phyloP scores from a whole-genome alignment of 345 rosid genomes.

The Eucalyptus shirleyi region DNA sequence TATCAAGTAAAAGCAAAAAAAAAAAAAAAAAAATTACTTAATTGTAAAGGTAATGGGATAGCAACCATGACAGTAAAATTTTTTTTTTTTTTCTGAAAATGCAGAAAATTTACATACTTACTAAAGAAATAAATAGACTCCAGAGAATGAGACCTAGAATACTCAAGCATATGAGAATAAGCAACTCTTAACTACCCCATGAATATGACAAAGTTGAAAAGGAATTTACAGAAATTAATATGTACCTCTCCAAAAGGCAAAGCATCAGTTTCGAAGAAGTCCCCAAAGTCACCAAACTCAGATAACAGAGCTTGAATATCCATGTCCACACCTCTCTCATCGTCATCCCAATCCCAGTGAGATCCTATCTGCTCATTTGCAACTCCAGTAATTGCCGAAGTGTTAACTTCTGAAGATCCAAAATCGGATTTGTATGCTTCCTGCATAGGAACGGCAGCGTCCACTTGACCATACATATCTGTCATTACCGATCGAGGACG shows the following conservation, averaged over 20 bases:
- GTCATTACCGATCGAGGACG: constrained; percentile 63
- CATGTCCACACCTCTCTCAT: constrained; percentile 78
- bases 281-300: constrained; percentile 98
- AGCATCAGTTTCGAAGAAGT: constrained; percentile 86
- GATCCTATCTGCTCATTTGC: constrained; percentile 63
- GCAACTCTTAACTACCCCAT: background rate
- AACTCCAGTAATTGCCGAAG: constrained; percentile 45
- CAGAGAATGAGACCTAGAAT: background rate
- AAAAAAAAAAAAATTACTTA: background rate
- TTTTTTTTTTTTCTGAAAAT: background rate
- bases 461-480: constrained; percentile 60
- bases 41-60: background rate
- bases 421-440: constrained; percentile 38
- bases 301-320: constrained; percentile 96
- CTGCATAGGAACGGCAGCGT: constrained; percentile 13
- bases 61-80: background rate
- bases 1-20: background rate
- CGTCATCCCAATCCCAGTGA: constrained; percentile 92
- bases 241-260: constrained; percentile 98
- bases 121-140: background rate
- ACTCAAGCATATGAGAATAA: background rate
- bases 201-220: background rate
- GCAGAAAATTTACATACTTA: background rate
- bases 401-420: constrained; percentile 43
- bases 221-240: background rate